Conservation (phyloP, 2,329 filamentous ascomycete genomes). For the Paecilomyces niveus region DNA sequence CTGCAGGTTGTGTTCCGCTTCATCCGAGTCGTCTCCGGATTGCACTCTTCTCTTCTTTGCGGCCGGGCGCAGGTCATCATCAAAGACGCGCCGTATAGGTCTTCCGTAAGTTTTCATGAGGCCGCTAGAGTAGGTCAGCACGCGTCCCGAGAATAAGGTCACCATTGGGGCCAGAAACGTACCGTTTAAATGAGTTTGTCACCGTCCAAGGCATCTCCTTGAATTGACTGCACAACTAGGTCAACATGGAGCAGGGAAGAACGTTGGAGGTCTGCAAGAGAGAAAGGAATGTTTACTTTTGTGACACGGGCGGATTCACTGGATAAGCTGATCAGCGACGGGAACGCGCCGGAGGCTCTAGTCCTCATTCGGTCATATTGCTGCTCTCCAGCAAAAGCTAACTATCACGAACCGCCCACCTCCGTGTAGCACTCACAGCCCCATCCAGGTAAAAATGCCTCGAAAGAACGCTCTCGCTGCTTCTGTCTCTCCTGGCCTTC, state of each 20-base stretch:
- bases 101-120: conserved; percentile 45
- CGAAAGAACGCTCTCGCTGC: neutral
- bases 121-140: conserved; percentile 26
- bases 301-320: conserved; percentile 2
- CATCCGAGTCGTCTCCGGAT: conserved; percentile 28
- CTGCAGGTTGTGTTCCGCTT: conserved; percentile 39
- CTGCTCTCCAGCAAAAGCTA: conserved; percentile 3
- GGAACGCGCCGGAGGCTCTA: conserved; percentile 20
- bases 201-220: conserved; percentile 44
- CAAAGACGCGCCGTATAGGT: conserved; percentile 41
- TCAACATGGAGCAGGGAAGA: conserved; percentile 1
- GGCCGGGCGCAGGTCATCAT: conserved; percentile 35
- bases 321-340: conserved; percentile 11
- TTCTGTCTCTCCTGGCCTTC: neutral
- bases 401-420: conserved; percentile 1
- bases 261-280: neutral
- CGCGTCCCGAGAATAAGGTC: neutral
- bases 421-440: neutral
- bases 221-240: neutral
- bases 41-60: conserved; percentile 41
- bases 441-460: neutral
- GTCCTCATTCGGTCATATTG: conserved; percentile 22
- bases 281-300: conserved; percentile 6
- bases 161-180: conserved; percentile 9
- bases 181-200: conserved; percentile 46